Evolutionary conservation across 1,284 basidiomycete species (phyloP), one percentile per base, ranked within the genome.

Genomic region (Nidula niveotomentosa): DNA sequence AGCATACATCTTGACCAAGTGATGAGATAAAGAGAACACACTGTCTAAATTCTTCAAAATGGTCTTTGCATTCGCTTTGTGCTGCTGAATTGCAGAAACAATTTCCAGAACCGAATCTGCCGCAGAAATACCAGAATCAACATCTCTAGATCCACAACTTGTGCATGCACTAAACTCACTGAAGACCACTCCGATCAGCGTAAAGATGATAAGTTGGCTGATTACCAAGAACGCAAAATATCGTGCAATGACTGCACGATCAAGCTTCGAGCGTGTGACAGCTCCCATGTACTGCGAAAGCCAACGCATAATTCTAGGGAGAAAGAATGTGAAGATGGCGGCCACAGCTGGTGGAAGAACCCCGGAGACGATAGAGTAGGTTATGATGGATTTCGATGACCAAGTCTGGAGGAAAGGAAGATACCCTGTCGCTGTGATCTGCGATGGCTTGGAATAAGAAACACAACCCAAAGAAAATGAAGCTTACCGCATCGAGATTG

Each of bases 211-310:
- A 64, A 98, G 75, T 66, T 95, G 93, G 51, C 88, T 90, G 68
- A 96, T 89, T 57, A 96, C 86, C 69, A 97, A 78, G 80, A 98
- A 97, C 6, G 91, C 83, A 67, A 88, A 98, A 73, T 97, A 97
- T 37, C 94, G 86, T n/a, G 92, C 93, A 46, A 94, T 82, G 54
- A 97, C 93, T 23, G 90, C 88, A 45, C 95, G 89, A 63, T 97
- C 95, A 48, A 96, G 80, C 44, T 86, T 84, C 9, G 86, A 89
- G 58, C 91, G 88, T 2, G 94, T 88, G 52, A 83, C 75, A 41
- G 86, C 84, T 52, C 93, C 93, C 75, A 93, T 91, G 69, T 90
- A 94, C 75, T 73, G 74, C 35, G 75, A 76, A 55, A 96, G 78
- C 76, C 83, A 84, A 49, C 95, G 88, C 84, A 98, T 96, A 67